Base-by-base conservation (phyloP, 805 yeast species). In the Hanseniaspora thailandica region DNA sequence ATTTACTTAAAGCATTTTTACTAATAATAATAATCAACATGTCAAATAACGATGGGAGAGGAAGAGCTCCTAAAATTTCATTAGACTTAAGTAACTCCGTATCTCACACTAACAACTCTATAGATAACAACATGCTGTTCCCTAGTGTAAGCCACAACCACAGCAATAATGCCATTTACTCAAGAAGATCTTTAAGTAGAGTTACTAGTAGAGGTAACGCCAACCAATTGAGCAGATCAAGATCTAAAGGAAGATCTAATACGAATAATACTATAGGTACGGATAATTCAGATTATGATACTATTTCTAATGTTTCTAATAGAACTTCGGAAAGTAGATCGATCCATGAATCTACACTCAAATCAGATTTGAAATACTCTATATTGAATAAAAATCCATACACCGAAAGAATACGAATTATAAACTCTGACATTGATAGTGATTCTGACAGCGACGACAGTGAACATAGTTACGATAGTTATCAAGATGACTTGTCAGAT, bases 161-260 rank as follows among this genome's bases (percentile, higher is more conserved):
- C 22, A 47, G n/a, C n/a, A n/a, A n/a, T n/a, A n/a, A 47, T 28
- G 52, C 52, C 10, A 47, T 47, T n/a, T 47, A 47, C 19, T 47
- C 52, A 5, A 47, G 52, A 47, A 38, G 52, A 30, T 47, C 52
- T 1, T 30, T 47, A n/a, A 47, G 52, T 17, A 47, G 52, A 47
- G 52, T 47, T 13, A 47, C 52, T 9, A 39, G 45, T 22, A 47
- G 52, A 47, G 22, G 31, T 15, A 28, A 28, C 31, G 39, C 28
- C 3, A 36, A 31, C 8, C 13, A 9, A 5, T n/a, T 10, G 3
- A 8, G 4, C 23, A 43, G 46, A 19, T 26, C 34, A 13, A 38
- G 52, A 39, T 47, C 52, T 12, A 47, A 47, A 23, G 30, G 38
- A 47, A 38, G 30, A 39, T 30, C 35, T n/a, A 38, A 23, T 17